Percentiles rank a stretch among this genome's conserved stretches.
Conservation (phyloP, 768 basidiomycete genomes). For the Hypholoma fasciculare region DNA sequence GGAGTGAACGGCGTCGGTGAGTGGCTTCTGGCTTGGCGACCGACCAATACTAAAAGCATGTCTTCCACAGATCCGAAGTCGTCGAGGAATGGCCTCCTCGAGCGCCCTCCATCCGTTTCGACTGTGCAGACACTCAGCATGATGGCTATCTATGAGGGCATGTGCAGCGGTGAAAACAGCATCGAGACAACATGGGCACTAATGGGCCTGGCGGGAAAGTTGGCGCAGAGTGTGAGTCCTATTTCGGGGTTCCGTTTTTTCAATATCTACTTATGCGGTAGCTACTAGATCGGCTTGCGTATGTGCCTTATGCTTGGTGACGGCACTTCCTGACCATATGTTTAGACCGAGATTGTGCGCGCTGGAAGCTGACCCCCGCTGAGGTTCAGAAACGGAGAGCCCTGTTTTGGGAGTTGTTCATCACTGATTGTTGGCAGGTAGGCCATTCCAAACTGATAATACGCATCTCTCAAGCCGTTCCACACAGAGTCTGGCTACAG, state of each 20-base stretch:
- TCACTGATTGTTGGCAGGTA: slow-evolving; percentile 77
- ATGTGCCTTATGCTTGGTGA: slow-evolving; percentile 24
- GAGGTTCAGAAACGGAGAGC: slow-evolving; percentile 73
- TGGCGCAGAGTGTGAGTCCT: slow-evolving; percentile 65
- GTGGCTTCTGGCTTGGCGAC: not conserved
- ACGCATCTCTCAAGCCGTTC: not conserved
- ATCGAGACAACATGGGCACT: slow-evolving; percentile 69
- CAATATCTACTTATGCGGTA: slow-evolving; percentile 3
- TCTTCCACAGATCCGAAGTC: slow-evolving; percentile 14
- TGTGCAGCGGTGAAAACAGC: slow-evolving; percentile 67
- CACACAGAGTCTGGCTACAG: slow-evolving; percentile 64
- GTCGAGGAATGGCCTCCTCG: slow-evolving; percentile 41
- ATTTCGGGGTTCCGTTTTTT: slow-evolving; percentile 5
- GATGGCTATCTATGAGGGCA: slow-evolving; percentile 71
- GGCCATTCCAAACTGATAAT: slow-evolving; percentile 8
- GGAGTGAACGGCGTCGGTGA: slow-evolving; percentile 9
- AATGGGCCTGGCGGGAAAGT: slow-evolving; percentile 63
- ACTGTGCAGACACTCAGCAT: slow-evolving; percentile 68
- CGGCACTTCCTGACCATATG: not conserved
- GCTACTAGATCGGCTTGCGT: slow-evolving; percentile 65
- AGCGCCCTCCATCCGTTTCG: slow-evolving; percentile 68
- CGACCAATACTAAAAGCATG: not conserved
- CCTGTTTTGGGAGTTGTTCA: slow-evolving; percentile 74
- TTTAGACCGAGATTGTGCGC: slow-evolving; percentile 69
- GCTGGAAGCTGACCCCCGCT: slow-evolving; percentile 59